A percentile compares a stretch with the other conserved stretches of the same genome.
These are phyloP conservation scores for Apiotrichum porosum DNA, from an alignment of 1,284 basidiomycete species.

Conservation along the genomic window DNA sequence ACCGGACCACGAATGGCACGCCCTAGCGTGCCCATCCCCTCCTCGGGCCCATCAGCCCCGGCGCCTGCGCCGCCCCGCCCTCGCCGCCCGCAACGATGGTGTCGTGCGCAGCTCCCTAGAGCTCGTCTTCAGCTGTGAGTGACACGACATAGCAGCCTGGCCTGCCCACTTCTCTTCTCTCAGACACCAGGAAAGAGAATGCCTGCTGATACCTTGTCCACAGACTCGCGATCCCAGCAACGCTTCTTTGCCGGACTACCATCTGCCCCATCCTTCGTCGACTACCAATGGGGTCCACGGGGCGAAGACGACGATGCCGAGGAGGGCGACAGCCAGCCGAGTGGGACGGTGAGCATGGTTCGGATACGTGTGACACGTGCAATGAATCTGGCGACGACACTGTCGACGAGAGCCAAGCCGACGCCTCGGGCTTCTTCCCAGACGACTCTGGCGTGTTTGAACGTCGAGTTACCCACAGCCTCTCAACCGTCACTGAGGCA, in stretches of 20 bases:
- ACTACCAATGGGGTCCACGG: constrained; percentile 17
- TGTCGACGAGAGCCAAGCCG: constrained; percentile 26
- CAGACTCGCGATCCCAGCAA: constrained; percentile 47
- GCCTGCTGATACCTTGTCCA: neutral
- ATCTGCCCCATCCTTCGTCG: constrained; percentile 45
- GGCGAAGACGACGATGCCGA: constrained; percentile 8
- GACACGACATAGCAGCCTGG: neutral
- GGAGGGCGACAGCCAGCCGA: constrained; percentile 7
- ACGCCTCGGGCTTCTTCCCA: constrained; percentile 18
- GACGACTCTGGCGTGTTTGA: constrained; percentile 8
- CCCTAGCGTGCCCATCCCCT: constrained; percentile 15
- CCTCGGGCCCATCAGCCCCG: neutral
- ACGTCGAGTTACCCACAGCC: no score
- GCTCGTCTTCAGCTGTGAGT: constrained; percentile 48
- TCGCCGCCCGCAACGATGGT: constrained; percentile 1
- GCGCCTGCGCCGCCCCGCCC: neutral
- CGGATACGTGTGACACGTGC: constrained; percentile 6
- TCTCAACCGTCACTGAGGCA: constrained; percentile 11
- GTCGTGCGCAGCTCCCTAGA: constrained; percentile 44
- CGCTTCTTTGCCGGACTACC: constrained; percentile 36
- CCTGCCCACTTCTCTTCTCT: no score
- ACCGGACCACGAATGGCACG: no score
- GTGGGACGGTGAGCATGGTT: constrained; percentile 21
- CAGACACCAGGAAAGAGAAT: neutral
- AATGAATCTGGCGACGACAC: constrained; percentile 23